Conservation (phyloP, 805 yeast genomes). For the Candida wancherniae region DNA sequence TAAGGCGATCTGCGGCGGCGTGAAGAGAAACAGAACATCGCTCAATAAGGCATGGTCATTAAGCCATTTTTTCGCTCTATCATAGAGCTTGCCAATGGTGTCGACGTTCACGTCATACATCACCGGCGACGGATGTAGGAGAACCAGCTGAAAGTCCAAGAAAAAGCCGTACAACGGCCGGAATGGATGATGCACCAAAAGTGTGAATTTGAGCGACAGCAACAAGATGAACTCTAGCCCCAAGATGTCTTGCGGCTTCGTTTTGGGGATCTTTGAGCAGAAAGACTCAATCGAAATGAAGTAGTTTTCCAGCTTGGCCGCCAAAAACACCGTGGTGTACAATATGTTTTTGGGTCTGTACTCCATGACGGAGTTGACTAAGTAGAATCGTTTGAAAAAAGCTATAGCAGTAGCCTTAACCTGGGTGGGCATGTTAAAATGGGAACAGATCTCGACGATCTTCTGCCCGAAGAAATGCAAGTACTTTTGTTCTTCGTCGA, state of each 20-base stretch:
- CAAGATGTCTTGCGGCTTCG: slow-evolving; percentile 61
- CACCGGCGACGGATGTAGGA: slow-evolving; percentile 39
- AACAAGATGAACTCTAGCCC: slow-evolving; percentile 76
- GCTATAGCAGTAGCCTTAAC: slow-evolving; percentile 83
- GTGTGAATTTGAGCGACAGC: slow-evolving; percentile 70
- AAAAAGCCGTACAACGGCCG: slow-evolving; percentile 92
- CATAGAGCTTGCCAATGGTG: slow-evolving; percentile 65
- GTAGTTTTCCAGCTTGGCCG: slow-evolving; percentile 89
- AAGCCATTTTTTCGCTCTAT: slow-evolving; percentile 59
- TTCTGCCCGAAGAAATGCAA: slow-evolving; percentile 70
- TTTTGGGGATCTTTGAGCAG: slow-evolving; percentile 62
- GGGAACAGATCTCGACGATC: slow-evolving; percentile 63
- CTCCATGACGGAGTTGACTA: slow-evolving; percentile 79
- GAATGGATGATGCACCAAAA: slow-evolving; percentile 84
- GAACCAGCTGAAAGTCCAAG: slow-evolving; percentile 70
- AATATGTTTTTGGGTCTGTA: slow-evolving; percentile 80
- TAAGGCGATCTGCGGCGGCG: slow-evolving; percentile 95
- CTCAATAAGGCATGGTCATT: slow-evolving; percentile 62
- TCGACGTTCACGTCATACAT: slow-evolving; percentile 45
- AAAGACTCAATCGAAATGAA: slow-evolving; percentile 83
- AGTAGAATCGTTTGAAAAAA: slow-evolving; percentile 75
- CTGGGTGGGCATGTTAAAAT: slow-evolving; percentile 81
- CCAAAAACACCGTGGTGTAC: slow-evolving; percentile 70
- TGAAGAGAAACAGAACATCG: slow-evolving; percentile 69
- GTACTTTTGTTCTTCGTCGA: slow-evolving; percentile 67